Base-by-base conservation (phyloP, 2,329 filamentous ascomycete species). In the Fusarium sp. region DNA sequence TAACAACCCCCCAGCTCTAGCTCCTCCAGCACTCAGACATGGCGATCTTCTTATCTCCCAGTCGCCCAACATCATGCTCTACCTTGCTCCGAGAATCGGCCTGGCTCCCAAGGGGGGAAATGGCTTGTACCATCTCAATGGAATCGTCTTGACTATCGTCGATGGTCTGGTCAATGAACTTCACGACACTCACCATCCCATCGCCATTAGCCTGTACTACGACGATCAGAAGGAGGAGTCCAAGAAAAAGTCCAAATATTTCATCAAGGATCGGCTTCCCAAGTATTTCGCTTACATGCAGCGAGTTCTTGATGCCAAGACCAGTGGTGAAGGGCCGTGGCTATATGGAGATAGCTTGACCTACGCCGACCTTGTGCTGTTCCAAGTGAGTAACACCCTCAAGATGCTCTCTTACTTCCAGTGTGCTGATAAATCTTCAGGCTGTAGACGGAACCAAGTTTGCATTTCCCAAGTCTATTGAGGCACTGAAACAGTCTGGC, bases 111-210 rank as follows among this genome's bases (percentile, higher is more conserved):
- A 80, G 2, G 67, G 76, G 19, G 77, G 76, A 3, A 75, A 78
- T 5, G 83, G 81, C 6, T 77, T 85, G 45, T 89, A 85, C 65
- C 83, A 85, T 56, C 81, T 93, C 64, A 88, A 92, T 59, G 83
- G 82, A 47, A 83, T 94, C 27, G 82, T 85, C 0, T 78, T 94
- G 60, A 94, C 92, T 4, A 89, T 90, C 2, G 78, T 94, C 19
- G 92, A 95, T 71, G 86, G 86, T 1, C 77, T 94, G 46, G 87
- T 86, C 72, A 88, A 90, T 68, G 92, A 94, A 79, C 77, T 87
- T 1, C 92, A 94, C 75, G 90, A 94, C 71, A 88, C 87, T 25
- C 92, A 95, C 75, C 92, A 95, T 73, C 92, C 92, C 1, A 80
- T 93, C 51, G 83, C 86, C 3, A 74, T 80, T 0, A 75, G 77